Conservation (phyloP, 1,284 basidiomycete species). For the Ganoderma lucidum region DNA sequence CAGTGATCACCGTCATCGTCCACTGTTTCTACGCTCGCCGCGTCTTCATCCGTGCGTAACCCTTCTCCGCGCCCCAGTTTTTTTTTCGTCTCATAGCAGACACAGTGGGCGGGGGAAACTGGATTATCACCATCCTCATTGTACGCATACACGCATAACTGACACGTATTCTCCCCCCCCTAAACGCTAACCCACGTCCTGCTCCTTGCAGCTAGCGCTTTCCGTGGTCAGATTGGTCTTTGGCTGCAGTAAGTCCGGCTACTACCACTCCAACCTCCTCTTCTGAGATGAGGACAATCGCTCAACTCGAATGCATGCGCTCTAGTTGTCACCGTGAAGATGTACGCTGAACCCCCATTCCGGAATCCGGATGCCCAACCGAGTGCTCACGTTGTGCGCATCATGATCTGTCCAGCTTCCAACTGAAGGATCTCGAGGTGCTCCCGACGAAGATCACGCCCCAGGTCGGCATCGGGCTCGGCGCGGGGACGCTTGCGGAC, state of each 20-base stretch:
- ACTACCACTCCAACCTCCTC: too few relatives aligned
- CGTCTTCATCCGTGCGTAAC: constrained; percentile 21
- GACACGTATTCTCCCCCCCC: too few relatives aligned
- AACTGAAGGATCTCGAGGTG: constrained; percentile 5
- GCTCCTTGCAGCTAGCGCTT: constrained; percentile 8
- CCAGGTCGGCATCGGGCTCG: constrained; percentile 21
- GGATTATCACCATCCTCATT: background rate
- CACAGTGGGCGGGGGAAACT: constrained; percentile 20
- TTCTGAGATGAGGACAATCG: background rate
- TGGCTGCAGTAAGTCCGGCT: constrained; percentile 7
- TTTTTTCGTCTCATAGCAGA: background rate
- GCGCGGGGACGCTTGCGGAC: constrained; percentile 28
- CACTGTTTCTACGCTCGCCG: constrained; percentile 31
- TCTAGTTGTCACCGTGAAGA: constrained; percentile 11
- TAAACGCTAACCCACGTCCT: too few relatives aligned
- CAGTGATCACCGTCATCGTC: constrained; percentile 25
- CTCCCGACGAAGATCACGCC: constrained; percentile 15
- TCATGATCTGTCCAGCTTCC: background rate
- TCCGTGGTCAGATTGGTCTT: constrained; percentile 19
- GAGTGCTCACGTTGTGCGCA: background rate
- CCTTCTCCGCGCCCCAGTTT: background rate
- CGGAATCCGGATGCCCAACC: too few relatives aligned
- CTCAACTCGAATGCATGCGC: background rate
- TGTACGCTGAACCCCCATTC: constrained; percentile 4
- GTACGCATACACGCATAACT: background rate